Conservation (phyloP, 148 eudicot species). For the Rhododendron vialii region DNA sequence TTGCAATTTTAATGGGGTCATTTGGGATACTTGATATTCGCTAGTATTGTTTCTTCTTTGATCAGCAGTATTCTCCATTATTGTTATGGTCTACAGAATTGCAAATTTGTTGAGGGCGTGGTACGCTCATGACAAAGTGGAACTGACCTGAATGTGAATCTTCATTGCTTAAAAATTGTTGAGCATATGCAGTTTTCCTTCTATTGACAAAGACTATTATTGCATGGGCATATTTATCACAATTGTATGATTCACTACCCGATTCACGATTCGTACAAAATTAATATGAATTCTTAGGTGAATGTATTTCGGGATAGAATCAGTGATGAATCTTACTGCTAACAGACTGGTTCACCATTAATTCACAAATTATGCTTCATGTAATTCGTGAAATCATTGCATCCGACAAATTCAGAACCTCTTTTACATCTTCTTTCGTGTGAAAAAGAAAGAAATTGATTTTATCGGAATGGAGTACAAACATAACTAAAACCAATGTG, state of each 20-base stretch:
- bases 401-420: not conserved
- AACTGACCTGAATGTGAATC: not conserved
- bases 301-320: not conserved
- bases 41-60: not conserved
- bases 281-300: not conserved
- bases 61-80: not conserved
- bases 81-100: not conserved
- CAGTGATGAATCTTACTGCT: not conserved
- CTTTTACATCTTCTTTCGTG: not conserved
- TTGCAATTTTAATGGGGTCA: not conserved
- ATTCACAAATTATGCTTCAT: not conserved
- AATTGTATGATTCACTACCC: not conserved
- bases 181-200: not conserved
- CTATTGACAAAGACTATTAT: not conserved
- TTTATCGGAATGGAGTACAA: not conserved
- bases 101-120: not conserved
- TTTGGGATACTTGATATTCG: not conserved
- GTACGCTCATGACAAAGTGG: not conserved
- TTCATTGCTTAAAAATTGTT: constrained; percentile 1
- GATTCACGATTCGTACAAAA: not conserved
- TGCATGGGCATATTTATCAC: not conserved
- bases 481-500: not conserved
- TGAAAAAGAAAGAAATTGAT: not conserved
- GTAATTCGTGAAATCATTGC: not conserved
- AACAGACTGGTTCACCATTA: not conserved